A percentile compares a stretch with the other conserved stretches of the same genome.
These are phyloP conservation scores for Leishmania tarentolae DNA, from an alignment of 208 protist genomes.

Conservation along the genomic window DNA sequence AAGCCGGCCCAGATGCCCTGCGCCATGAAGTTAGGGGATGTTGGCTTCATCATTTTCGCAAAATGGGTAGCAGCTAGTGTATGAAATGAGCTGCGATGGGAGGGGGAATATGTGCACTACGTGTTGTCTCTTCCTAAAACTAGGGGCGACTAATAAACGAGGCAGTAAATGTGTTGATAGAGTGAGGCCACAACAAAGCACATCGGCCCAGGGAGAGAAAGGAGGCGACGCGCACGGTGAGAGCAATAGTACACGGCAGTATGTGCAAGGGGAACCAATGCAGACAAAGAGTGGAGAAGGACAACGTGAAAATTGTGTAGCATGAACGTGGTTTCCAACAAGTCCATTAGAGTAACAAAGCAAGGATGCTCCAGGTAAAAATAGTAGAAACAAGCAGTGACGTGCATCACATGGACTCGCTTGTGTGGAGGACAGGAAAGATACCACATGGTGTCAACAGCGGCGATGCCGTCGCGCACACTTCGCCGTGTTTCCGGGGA, in stretches of 20 bases:
- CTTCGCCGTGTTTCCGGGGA: background rate
- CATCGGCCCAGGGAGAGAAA: background rate
- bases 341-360: background rate
- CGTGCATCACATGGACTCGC: background rate
- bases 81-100: background rate
- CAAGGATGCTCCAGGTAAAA: background rate
- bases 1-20: slow-evolving; percentile 89
- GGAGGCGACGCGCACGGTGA: background rate
- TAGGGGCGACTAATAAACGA: background rate
- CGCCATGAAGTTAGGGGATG: slow-evolving; percentile 73
- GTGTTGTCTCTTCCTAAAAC: background rate
- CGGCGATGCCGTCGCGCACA: background rate
- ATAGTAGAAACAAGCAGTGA: background rate
- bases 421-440: background rate
- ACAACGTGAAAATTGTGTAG: background rate
- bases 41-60: slow-evolving; percentile 78
- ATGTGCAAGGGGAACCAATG: background rate
- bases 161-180: background rate
- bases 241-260: background rate
- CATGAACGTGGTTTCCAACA: background rate
- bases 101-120: background rate
- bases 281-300: background rate
- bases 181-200: background rate
- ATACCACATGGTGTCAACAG: background rate
- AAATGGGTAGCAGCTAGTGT: background rate